These are phyloP conservation scores for Crithidia expoeki DNA, from an alignment of 208 protist species.

Conservation along the genomic window DNA sequence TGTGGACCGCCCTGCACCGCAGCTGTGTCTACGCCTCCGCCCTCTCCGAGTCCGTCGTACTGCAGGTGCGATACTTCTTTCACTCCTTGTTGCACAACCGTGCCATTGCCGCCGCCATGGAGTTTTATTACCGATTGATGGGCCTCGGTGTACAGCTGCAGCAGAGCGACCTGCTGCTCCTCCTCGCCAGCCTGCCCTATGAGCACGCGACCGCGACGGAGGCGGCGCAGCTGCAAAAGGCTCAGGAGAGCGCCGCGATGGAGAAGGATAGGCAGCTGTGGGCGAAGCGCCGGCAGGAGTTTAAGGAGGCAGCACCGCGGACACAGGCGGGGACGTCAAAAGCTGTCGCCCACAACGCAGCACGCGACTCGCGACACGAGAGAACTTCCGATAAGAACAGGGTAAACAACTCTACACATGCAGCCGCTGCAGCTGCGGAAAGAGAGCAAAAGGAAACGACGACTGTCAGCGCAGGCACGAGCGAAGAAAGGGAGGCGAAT, in stretches of 20 bases:
- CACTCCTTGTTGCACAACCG: constrained; percentile 70
- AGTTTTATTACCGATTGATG: constrained; percentile 74
- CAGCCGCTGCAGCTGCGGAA: background rate
- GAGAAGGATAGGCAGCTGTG: constrained; percentile 28
- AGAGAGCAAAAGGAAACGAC: background rate
- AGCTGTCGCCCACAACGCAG: background rate
- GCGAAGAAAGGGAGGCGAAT: background rate
- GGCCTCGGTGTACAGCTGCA: constrained; percentile 72
- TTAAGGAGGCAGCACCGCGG: constrained; percentile 2
- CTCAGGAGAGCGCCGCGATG: constrained; percentile 22
- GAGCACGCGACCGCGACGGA: constrained; percentile 46
- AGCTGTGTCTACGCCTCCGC: constrained; percentile 79
- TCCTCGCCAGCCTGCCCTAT: constrained; percentile 79
- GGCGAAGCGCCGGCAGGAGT: constrained; percentile 18
- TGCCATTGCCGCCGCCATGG: constrained; percentile 63
- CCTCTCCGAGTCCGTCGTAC: constrained; percentile 63
- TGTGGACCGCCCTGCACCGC: constrained; percentile 81
- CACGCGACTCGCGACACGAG: too few relatives aligned
- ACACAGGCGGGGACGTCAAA: background rate
- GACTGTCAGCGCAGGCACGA: background rate
- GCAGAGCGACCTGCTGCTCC: constrained; percentile 66
- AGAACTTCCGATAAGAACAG: too few relatives aligned
- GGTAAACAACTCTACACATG: too few relatives aligned
- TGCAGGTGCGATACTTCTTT: constrained; percentile 72
- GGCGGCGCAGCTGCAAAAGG: constrained; percentile 25